phyloP scores from a whole-genome alignment of 2,329 filamentous ascomycete species.

The Fusarium aywerte region DNA sequence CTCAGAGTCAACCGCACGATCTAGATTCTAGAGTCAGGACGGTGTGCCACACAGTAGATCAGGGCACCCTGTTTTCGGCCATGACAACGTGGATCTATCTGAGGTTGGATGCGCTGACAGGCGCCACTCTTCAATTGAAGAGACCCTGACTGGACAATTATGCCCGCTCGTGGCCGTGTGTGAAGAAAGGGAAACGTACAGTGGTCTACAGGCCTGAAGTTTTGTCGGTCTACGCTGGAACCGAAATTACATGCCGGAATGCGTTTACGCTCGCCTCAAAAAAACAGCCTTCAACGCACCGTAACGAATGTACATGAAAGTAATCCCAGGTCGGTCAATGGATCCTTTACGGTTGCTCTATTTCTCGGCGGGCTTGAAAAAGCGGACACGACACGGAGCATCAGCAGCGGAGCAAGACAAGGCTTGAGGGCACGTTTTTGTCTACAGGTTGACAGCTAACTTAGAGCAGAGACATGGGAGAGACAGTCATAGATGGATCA shows the following conservation, averaged over 20 bases:
- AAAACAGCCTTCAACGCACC: neutral
- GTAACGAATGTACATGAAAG: constrained; percentile 5
- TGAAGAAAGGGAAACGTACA: constrained; percentile 3
- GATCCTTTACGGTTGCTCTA: constrained; percentile 32
- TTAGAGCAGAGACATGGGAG: neutral
- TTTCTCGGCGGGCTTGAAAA: constrained; percentile 18
- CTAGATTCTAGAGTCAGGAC: constrained; percentile 18
- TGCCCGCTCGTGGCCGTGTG: constrained; percentile 23
- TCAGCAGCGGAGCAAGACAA: constrained; percentile 30
- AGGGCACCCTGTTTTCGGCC: constrained; percentile 20
- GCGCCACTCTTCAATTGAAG: constrained; percentile 36
- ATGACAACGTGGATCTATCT: constrained; percentile 38
- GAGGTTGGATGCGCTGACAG: constrained; percentile 34
- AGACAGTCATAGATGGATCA: constrained; percentile 32
- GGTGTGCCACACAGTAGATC: constrained; percentile 38
- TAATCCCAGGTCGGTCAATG: constrained; percentile 26
- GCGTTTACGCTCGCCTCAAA: constrained; percentile 17
- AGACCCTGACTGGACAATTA: constrained; percentile 29
- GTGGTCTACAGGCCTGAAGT: neutral
- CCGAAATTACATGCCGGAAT: constrained; percentile 42
- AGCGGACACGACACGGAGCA: constrained; percentile 33
- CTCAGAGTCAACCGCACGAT: neutral
- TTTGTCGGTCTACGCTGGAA: constrained; percentile 23
- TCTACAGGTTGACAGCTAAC: neutral
- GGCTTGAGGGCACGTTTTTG: constrained; percentile 17